phyloP scores from a whole-genome alignment of 2,329 filamentous ascomycete genomes.

The Neonectria neomacrospora region DNA sequence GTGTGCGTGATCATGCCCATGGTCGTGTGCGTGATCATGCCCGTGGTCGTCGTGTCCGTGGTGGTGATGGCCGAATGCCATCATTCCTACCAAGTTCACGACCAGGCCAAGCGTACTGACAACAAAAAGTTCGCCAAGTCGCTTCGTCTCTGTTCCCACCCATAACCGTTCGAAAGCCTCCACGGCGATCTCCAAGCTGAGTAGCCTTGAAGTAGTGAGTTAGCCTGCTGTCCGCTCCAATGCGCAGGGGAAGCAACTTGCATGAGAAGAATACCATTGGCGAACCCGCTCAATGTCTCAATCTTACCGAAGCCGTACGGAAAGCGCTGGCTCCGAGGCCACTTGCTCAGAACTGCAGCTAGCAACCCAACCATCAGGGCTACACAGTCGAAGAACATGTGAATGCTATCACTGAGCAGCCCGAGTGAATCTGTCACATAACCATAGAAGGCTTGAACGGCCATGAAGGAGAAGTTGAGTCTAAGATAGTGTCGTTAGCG shows the following conservation, averaged over 20 bases:
- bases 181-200: conserved; percentile 95
- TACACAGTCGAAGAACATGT: conserved; percentile 99
- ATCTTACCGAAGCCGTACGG: conserved; percentile 98
- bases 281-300: conserved; percentile 94
- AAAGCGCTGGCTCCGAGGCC: conserved; percentile 88
- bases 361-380: conserved; percentile 90
- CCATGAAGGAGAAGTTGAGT: conserved; percentile 95
- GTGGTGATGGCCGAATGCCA: conserved; percentile 79
- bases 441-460: conserved; percentile 92
- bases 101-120: conserved; percentile 88
- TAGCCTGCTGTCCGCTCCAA: conserved; percentile 18
- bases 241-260: conserved; percentile 54
- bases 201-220: conserved; percentile 67
- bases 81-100: conserved; percentile 93
- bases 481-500: conserved; percentile 55
- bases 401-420: conserved; percentile 95
- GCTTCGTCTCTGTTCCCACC: conserved; percentile 84
- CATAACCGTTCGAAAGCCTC: conserved; percentile 90
- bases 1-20: conserved; percentile 46
- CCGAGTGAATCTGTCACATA: conserved; percentile 93
- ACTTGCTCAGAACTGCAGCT: conserved; percentile 95
- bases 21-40: conserved; percentile 51
- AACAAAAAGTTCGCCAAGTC: conserved; percentile 85
- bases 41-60: conserved; percentile 61
- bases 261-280: conserved; percentile 95